Evolutionary conservation across 2,329 filamentous ascomycete genomes (phyloP), one percentile per base, ranked within the genome.

Genomic region (Fusarium sp.): DNA sequence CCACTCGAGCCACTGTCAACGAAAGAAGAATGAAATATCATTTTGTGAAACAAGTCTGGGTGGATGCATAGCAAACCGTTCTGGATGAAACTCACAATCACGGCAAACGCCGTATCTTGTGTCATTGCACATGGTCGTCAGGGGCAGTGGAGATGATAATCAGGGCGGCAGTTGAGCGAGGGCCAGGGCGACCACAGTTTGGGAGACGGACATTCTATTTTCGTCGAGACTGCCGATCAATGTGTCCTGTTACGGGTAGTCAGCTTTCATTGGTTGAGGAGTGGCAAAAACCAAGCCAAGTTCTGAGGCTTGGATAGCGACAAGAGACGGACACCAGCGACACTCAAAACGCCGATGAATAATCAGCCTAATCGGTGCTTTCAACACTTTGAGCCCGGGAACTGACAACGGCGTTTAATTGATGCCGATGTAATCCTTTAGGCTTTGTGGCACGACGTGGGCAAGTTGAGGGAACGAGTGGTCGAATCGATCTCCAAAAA

Each of bases 121-220:
- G 49, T 50, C 54, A 55, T 65, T 56, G 41, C 53, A 47, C 49
- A 58, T 62, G 68, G 72, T 72, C 66, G 69, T 72, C 69, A 72
- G 69, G 69, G 69, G 69, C 49, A 56, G 69, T 68, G 69, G 69
- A 57, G 69, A 65, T 53, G 63, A 70, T 70, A 59, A 56, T 72
- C 69, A 70, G 69, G 66, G 68, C 68, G 55, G 55, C 33, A 69
- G 54, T 69, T 66, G 39, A 61, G 46, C 44, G 44, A 53, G 57
- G 35, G 26, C 43, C 43, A 52, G 23, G 23, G 28, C 35, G 28
- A 53, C 28, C 46, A 49, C 33, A 43, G 41, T 47, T 43, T 37
- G 33, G 48, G 41, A 35, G 29, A 15, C 24, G 24, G 44, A 48
- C n/a, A 38, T 56, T 71, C 69, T 72, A 72, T 72, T 72, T 72